These are phyloP conservation scores for Trichosporon sp. DNA, from an alignment of 1,284 basidiomycete genomes.

Conservation along the genomic window DNA sequence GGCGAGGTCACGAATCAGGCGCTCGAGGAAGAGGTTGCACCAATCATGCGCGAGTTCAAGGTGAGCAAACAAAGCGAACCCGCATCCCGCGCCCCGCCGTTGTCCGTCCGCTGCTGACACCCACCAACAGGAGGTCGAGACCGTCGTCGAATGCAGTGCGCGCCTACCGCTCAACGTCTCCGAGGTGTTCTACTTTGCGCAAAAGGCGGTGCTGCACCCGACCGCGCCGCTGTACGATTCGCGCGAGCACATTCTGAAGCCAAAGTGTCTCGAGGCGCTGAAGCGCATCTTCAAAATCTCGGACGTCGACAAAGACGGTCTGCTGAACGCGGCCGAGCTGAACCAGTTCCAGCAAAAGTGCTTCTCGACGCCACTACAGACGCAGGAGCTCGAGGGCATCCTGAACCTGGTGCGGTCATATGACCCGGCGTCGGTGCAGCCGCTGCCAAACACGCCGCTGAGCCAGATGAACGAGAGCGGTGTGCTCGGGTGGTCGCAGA, in stretches of 20 bases:
- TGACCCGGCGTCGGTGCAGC: constrained; percentile 49
- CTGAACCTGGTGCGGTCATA: constrained; percentile 76
- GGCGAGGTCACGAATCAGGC: constrained; percentile 91
- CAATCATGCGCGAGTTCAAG: constrained; percentile 97
- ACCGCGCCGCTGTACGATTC: constrained; percentile 97
- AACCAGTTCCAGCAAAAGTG: constrained; percentile 98
- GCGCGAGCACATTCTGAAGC: constrained; percentile 82
- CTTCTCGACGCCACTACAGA: constrained; percentile 86
- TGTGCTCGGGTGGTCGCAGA: constrained; percentile 6
- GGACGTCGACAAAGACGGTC: constrained; percentile 88
- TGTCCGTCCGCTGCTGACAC: neutral
- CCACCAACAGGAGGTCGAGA: constrained; percentile 81
- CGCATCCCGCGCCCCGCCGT: neutral
- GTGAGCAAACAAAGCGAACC: constrained; percentile 52
- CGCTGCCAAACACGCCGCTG: constrained; percentile 27
- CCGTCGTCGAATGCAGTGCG: constrained; percentile 94
- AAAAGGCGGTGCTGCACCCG: constrained; percentile 95
- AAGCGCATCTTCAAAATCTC: constrained; percentile 94
- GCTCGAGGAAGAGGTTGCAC: constrained; percentile 86
- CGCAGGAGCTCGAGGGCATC: constrained; percentile 88
- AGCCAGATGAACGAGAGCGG: constrained; percentile 11
- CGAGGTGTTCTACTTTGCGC: constrained; percentile 98
- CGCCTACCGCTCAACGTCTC: constrained; percentile 86
- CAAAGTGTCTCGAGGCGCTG: constrained; percentile 81
- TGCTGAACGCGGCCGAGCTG: constrained; percentile 83